These are phyloP conservation scores for Rhizopogon roseolus DNA, from an alignment of 768 basidiomycete species.

Conservation along the genomic window DNA sequence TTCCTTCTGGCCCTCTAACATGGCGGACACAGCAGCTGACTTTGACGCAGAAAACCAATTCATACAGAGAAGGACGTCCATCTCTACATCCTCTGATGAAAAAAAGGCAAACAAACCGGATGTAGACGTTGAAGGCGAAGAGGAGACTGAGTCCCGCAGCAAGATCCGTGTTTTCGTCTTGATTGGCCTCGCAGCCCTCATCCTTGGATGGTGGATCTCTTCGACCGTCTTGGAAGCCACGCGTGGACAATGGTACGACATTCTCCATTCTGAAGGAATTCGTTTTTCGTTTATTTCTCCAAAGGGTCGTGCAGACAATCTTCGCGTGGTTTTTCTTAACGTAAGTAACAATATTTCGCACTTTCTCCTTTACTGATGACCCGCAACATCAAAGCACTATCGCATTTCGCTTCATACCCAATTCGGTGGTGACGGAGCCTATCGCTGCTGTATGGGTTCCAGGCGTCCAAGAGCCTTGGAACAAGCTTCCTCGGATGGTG, in stretches of 20 bases:
- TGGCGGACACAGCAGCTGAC: conserved; percentile 10
- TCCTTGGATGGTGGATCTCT: conserved; percentile 86
- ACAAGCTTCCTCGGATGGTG: conserved; percentile 44
- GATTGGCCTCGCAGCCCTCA: conserved; percentile 47
- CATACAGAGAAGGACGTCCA: conserved; percentile 16
- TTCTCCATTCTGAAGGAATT: neutral
- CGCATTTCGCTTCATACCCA: conserved; percentile 82
- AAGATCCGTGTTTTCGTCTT: conserved; percentile 43
- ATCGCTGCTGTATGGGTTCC: conserved; percentile 69
- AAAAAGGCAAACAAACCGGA: conserved; percentile 4
- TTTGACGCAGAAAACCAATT: conserved; percentile 2
- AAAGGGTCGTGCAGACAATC: conserved; percentile 74
- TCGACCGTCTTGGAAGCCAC: conserved; percentile 64
- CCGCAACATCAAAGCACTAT: conserved; percentile 46
- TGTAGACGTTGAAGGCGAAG: conserved; percentile 15
- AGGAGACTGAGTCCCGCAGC: conserved; percentile 7
- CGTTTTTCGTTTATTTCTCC: conserved; percentile 2
- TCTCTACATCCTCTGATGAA: conserved; percentile 10
- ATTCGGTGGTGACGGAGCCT: conserved; percentile 64
- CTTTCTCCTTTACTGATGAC: neutral
- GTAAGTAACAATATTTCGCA: conserved; percentile 35
- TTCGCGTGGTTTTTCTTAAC: conserved; percentile 81
- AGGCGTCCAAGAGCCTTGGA: conserved; percentile 63
- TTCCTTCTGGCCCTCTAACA: conserved; percentile 6
- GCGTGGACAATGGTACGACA: conserved; percentile 64